phyloP scores from a whole-genome alignment of 345 rosid species.

The Nephelium lappaceum region DNA sequence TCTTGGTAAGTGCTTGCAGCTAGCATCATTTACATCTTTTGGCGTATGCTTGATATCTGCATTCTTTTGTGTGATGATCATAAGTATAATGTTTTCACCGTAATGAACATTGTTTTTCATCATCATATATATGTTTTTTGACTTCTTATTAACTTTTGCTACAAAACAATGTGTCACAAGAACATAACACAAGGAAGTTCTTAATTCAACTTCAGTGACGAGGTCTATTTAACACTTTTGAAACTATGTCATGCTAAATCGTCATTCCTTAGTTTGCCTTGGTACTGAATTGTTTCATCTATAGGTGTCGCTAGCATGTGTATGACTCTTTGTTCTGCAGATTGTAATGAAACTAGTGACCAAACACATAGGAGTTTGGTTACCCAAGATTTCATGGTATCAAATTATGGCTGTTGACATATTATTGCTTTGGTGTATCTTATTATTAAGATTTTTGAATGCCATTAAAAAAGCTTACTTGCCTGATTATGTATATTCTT shows the following conservation, averaged over 20 bases:
- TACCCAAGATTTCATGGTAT: too few relatives aligned
- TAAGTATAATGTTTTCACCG: background rate
- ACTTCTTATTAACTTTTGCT: background rate
- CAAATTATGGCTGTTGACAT: too few relatives aligned
- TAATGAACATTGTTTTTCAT: constrained; percentile 2
- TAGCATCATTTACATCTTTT: background rate
- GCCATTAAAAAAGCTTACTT: background rate
- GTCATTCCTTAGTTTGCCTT: background rate
- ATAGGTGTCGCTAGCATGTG: background rate
- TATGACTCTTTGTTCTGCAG: background rate
- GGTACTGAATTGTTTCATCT: background rate
- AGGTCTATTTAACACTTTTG: background rate
- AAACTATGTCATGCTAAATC: background rate
- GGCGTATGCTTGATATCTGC: background rate
- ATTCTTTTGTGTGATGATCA: background rate
- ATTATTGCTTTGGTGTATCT: too few relatives aligned
- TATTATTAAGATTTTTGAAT: too few relatives aligned
- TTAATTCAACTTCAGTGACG: background rate
- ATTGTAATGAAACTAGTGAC: background rate
- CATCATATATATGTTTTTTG: background rate
- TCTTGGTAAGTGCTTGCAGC: constrained; percentile 51
- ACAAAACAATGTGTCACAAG: background rate
- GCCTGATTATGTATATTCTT: background rate
- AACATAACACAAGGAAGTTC: background rate
- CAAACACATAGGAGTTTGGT: too few relatives aligned